phyloP scores from a whole-genome alignment of 225 moss, liverwort and hornwort species.

The Asterella californica region DNA sequence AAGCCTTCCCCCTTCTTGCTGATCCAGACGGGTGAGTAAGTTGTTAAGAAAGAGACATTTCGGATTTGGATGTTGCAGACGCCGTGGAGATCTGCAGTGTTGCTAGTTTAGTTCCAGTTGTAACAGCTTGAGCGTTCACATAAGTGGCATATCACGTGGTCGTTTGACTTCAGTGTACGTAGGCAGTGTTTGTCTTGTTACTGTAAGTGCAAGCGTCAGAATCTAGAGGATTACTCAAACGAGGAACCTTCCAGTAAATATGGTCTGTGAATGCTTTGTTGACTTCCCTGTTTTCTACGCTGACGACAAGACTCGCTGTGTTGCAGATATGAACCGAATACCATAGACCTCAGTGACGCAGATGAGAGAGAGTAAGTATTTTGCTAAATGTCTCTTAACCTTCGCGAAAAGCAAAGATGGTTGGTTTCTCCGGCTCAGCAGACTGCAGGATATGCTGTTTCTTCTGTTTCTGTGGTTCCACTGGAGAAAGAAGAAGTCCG shows the following conservation, averaged over 20 bases:
- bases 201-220: constrained; percentile 41
- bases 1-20: constrained; percentile 86
- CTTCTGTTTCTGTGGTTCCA: neutral
- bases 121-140: no score
- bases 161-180: neutral
- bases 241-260: constrained; percentile 81
- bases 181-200: neutral
- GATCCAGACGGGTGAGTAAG: constrained; percentile 55
- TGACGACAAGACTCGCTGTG: neutral
- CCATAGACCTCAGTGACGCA: constrained; percentile 73
- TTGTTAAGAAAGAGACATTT: neutral
- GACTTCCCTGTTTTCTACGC: neutral
- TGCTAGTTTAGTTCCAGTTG: no score
- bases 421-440: neutral
- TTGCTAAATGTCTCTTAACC: neutral
- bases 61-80: neutral
- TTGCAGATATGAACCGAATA: constrained; percentile 83
- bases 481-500: no score
- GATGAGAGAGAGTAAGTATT: constrained; percentile 67
- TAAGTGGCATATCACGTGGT: neutral
- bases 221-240: constrained; percentile 37
- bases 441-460: neutral
- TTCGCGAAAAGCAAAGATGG: neutral
- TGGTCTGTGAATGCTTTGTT: no score
- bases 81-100: neutral